Evolutionary conservation across 2,329 filamentous ascomycete species (phyloP).

Genomic region (Coleophoma eucalyptorum): DNA sequence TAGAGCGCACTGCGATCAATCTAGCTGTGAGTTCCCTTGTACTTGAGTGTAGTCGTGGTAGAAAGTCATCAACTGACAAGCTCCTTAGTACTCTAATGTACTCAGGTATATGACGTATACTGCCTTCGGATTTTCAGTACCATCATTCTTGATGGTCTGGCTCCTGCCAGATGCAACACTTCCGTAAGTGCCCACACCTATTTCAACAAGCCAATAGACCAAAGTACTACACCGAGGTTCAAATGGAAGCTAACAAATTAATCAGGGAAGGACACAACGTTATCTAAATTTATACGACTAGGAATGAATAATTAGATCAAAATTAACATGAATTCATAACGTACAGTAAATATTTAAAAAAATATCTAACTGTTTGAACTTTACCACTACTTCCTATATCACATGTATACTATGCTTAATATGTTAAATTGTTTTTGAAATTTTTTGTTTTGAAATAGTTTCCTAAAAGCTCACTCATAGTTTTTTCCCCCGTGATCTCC

Average conservation of each 20-base stretch:
- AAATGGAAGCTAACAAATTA: not conserved
- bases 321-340: too few relatives aligned
- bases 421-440: too few relatives aligned
- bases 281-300: too few relatives aligned
- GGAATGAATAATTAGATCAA: too few relatives aligned
- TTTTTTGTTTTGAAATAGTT: too few relatives aligned
- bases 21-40: constrained; percentile 17
- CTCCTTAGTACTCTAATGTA: not conserved
- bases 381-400: too few relatives aligned
- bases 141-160: constrained; percentile 8
- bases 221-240: not conserved
- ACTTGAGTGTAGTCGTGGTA: not conserved
- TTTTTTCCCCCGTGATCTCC: too few relatives aligned
- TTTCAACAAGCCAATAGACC: not conserved
- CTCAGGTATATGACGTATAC: constrained; percentile 11
- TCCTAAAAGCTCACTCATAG: too few relatives aligned
- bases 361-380: too few relatives aligned
- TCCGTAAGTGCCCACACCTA: constrained; percentile 4
- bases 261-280: not conserved
- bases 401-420: too few relatives aligned
- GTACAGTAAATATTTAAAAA: too few relatives aligned
- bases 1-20: constrained; percentile 36
- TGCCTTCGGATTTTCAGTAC: constrained; percentile 3
- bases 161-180: constrained; percentile 11
- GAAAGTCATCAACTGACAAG: not conserved